phyloP scores from a whole-genome alignment of 345 rosid species.

The Reutealis trisperma region DNA sequence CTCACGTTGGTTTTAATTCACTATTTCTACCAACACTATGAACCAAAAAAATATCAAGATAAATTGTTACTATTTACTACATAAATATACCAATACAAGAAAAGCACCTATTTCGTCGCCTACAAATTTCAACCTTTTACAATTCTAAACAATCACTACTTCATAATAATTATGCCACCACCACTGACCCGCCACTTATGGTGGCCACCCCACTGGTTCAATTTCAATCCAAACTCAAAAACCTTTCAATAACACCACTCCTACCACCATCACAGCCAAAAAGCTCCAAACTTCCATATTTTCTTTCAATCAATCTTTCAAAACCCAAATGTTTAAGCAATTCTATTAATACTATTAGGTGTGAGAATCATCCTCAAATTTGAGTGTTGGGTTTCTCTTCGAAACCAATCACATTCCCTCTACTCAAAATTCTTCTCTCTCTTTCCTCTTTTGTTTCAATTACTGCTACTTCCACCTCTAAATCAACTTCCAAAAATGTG shows the following conservation, averaged over 20 bases:
- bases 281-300: neutral
- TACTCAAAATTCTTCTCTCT: constrained; percentile 31
- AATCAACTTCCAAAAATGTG: constrained; percentile 45
- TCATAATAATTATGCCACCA: neutral
- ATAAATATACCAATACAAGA: too few species aligned
- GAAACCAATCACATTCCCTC: constrained; percentile 46
- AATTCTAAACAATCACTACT: neutral
- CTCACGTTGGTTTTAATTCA: too few species aligned
- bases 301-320: neutral
- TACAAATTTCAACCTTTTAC: neutral
- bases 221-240: neutral
- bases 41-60: too few species aligned
- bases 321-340: neutral
- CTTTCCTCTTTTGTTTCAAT: constrained; percentile 44
- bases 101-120: too few species aligned
- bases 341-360: constrained; percentile 11
- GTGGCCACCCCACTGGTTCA: constrained; percentile 17
- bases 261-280: constrained; percentile 2
- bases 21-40: too few species aligned
- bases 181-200: constrained; percentile 11
- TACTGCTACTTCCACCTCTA: constrained; percentile 50
- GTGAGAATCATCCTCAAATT: constrained; percentile 51
- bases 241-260: neutral
- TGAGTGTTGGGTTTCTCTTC: constrained; percentile 53
- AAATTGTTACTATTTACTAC: too few species aligned